phyloP scores from a whole-genome alignment of 1,284 basidiomycete species.

The Mycena citricolor region DNA sequence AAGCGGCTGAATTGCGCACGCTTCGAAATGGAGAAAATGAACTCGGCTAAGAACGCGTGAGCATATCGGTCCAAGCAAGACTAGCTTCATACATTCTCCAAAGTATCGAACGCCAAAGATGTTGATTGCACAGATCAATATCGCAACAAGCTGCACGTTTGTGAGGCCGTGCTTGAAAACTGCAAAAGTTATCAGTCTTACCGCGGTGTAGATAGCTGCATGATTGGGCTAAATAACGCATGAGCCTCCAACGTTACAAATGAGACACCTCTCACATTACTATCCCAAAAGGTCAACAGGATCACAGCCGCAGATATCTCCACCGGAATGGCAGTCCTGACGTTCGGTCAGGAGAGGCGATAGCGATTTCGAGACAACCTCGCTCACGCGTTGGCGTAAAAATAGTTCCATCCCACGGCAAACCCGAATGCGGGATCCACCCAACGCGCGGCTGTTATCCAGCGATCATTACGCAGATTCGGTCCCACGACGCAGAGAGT shows the following conservation, averaged over 20 bases:
- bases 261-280: constrained; percentile 40
- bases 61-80: not conserved
- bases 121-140: constrained; percentile 68
- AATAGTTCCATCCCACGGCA: constrained; percentile 59
- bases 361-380: not conserved
- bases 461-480: constrained; percentile 4
- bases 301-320: constrained; percentile 79
- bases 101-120: constrained; percentile 74
- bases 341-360: constrained; percentile 1
- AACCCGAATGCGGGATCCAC: constrained; percentile 78
- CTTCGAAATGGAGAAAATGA: constrained; percentile 64
- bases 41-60: constrained; percentile 45
- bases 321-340: constrained; percentile 62
- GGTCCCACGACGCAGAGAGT: not conserved
- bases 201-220: constrained; percentile 62
- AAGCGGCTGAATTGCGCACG: constrained; percentile 39
- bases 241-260: constrained; percentile 1
- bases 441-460: constrained; percentile 57
- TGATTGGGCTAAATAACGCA: constrained; percentile 41
- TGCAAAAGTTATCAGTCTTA: constrained; percentile 25
- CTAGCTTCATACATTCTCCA: constrained; percentile 55
- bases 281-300: constrained; percentile 78
- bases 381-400: constrained; percentile 50
- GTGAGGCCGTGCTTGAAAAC: not conserved
- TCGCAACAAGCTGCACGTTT: constrained; percentile 40